phyloP scores from a whole-genome alignment of 495 filamentous ascomycete genomes.

The Elasticomyces elasticus region DNA sequence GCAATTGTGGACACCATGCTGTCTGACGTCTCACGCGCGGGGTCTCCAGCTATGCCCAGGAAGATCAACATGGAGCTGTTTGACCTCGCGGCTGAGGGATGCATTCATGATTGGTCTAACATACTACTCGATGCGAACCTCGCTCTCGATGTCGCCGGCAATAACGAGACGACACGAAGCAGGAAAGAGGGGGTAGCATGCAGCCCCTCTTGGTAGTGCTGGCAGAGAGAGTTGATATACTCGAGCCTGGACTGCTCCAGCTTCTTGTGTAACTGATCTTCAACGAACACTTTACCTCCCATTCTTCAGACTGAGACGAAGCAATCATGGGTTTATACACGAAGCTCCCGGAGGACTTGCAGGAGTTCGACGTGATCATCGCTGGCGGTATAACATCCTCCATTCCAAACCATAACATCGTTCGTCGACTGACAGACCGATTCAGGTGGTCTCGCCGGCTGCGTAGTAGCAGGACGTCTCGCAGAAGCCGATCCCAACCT shows the following conservation, averaged over 20 bases:
- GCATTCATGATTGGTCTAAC: not conserved
- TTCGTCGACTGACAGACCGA: not conserved
- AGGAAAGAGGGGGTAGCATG: not conserved
- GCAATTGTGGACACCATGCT: too few species aligned
- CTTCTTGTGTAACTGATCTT: not conserved
- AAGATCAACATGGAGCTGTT: not conserved
- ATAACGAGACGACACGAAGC: not conserved
- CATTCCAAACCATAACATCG: not conserved
- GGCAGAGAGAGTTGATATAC: not conserved
- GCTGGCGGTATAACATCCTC: conserved; percentile 28
- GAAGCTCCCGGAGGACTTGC: conserved; percentile 23
- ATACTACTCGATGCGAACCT: too few species aligned
- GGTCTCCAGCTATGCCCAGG: not conserved
- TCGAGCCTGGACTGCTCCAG: not conserved
- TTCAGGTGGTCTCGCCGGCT: conserved; percentile 51
- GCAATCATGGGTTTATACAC: conserved; percentile 33
- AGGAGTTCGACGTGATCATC: conserved; percentile 37
- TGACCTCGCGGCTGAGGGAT: not conserved
- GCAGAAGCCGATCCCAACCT: conserved; percentile 41
- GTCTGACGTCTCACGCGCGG: not conserved
- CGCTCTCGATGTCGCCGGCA: not conserved
- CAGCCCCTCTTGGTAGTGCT: not conserved
- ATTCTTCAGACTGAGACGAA: too few species aligned
- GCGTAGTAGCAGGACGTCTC: conserved; percentile 37
- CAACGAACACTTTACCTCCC: not conserved